Evolutionary conservation across 192 early-diverging fungal genomes (phyloP).

Genomic region (Coemansia sp.): DNA sequence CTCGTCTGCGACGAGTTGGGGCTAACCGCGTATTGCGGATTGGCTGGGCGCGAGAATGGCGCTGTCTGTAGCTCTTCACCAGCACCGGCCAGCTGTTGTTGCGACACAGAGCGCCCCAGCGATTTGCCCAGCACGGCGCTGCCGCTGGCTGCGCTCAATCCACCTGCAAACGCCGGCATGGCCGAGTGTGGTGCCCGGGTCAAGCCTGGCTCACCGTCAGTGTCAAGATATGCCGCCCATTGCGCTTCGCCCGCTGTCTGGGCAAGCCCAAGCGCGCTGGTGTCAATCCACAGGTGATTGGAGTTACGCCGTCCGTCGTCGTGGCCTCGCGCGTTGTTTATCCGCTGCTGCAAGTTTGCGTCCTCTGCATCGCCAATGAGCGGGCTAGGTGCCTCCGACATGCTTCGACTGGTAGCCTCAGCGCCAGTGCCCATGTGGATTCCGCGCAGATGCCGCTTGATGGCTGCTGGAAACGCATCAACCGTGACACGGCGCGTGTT

Average conservation of each 20-base stretch:
- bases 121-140: constrained; percentile 15
- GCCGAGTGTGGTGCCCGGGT: constrained; percentile 9
- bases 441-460: constrained; percentile 41
- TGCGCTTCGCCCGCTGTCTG: constrained; percentile 12
- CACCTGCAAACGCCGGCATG: constrained; percentile 8
- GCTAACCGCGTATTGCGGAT: constrained; percentile 18
- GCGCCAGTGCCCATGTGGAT: constrained; percentile 2
- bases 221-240: constrained; percentile 19
- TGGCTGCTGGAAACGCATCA: constrained; percentile 50
- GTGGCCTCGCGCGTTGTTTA: not conserved
- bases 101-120: constrained; percentile 40
- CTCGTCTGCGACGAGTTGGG: constrained; percentile 47
- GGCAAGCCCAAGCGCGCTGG: constrained; percentile 3
- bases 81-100: constrained; percentile 29
- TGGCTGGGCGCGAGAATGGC: constrained; percentile 4
- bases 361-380: constrained; percentile 9
- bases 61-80: constrained; percentile 3
- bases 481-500: constrained; percentile 43
- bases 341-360: not conserved
- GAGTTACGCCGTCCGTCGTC: constrained; percentile 5
- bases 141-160: constrained; percentile 2
- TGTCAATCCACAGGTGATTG: constrained; percentile 37
- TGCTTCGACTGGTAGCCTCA: not conserved
- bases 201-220: constrained; percentile 8
- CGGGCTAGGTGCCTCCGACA: constrained; percentile 16